A percentile compares a stretch with the other conserved stretches of the same genome.
These are phyloP conservation scores for Kernera saxatilis DNA, from an alignment of 345 rosid species.

Conservation along the genomic window DNA sequence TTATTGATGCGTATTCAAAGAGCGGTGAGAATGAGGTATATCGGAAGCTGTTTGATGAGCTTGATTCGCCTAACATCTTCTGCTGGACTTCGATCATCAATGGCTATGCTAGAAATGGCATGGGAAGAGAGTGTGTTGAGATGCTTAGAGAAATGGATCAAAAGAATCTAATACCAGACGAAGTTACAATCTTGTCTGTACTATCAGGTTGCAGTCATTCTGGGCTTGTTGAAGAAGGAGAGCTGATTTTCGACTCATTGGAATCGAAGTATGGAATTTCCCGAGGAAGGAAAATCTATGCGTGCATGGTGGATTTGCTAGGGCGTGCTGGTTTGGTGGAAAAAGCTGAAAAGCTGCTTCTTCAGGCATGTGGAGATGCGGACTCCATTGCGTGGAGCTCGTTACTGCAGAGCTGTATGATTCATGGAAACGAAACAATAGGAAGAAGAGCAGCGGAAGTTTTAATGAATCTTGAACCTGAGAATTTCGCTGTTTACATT, in stretches of 20 bases:
- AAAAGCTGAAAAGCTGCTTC: slow-evolving; percentile 61
- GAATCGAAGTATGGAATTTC: slow-evolving; percentile 40
- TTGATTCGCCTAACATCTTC: slow-evolving; percentile 53
- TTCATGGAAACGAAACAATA: slow-evolving; percentile 48
- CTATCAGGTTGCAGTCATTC: slow-evolving; percentile 70
- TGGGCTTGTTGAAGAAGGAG: slow-evolving; percentile 73
- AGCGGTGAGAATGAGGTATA: slow-evolving; percentile 56
- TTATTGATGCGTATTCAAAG: slow-evolving; percentile 64
- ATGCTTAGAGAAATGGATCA: slow-evolving; percentile 51
- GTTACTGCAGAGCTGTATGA: slow-evolving; percentile 63
- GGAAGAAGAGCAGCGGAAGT: slow-evolving; percentile 63
- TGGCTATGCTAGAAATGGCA: slow-evolving; percentile 56
- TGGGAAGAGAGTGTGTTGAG: slow-evolving; percentile 58
- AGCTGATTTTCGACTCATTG: slow-evolving; percentile 41
- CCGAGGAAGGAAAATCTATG: slow-evolving; percentile 56
- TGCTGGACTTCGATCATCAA: slow-evolving; percentile 66
- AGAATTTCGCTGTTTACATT: slow-evolving; percentile 46
- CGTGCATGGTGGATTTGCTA: slow-evolving; percentile 74
- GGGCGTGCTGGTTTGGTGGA: slow-evolving; percentile 69
- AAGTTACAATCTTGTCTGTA: slow-evolving; percentile 62
- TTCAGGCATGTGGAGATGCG: slow-evolving; percentile 39
- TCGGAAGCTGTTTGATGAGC: slow-evolving; percentile 39
- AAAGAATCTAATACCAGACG: slow-evolving; percentile 55
- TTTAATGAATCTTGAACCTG: slow-evolving; percentile 52
- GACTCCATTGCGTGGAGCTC: slow-evolving; percentile 75